Conservation (phyloP, 2,329 filamentous ascomycete genomes). For the Trichoderma koningii region DNA sequence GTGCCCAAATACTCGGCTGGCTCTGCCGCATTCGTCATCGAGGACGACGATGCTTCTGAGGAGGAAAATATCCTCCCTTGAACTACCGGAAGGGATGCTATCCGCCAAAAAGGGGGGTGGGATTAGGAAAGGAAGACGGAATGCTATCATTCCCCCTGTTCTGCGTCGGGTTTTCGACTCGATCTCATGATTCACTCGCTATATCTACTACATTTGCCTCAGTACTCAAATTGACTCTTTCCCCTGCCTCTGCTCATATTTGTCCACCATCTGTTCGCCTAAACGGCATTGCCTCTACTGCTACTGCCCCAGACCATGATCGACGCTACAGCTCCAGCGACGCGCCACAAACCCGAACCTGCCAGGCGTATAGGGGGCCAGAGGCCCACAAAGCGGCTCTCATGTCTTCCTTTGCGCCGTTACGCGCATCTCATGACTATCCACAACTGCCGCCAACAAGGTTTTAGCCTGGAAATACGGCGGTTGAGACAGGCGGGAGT, state of each 20-base stretch:
- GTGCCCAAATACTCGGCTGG: slow-evolving; percentile 48
- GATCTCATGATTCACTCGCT: slow-evolving; percentile 4
- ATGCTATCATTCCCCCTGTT: not conserved
- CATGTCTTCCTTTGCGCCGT: not conserved
- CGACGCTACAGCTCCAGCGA: not conserved
- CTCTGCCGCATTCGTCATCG: slow-evolving; percentile 52
- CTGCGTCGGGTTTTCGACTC: not conserved
- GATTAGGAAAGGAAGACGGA: not conserved
- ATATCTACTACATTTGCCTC: not conserved
- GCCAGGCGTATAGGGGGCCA: not conserved
- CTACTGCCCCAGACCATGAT: not conserved
- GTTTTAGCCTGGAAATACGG: not conserved
- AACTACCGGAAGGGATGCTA: not conserved
- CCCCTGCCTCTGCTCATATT: not conserved
- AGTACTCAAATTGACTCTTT: not conserved
- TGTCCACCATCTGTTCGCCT: not conserved
- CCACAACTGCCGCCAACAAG: slow-evolving; percentile 17
- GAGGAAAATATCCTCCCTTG: slow-evolving; percentile 3
- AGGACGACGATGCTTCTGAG: slow-evolving; percentile 41
- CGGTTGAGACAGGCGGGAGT: not conserved
- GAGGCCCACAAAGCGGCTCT: slow-evolving; percentile 3
- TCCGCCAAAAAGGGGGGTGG: not conserved
- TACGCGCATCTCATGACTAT: not conserved
- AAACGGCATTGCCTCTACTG: not conserved
- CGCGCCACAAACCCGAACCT: not conserved